Conservation (phyloP, 129 eudicot genomes). For the Tanacetum coccineum region DNA sequence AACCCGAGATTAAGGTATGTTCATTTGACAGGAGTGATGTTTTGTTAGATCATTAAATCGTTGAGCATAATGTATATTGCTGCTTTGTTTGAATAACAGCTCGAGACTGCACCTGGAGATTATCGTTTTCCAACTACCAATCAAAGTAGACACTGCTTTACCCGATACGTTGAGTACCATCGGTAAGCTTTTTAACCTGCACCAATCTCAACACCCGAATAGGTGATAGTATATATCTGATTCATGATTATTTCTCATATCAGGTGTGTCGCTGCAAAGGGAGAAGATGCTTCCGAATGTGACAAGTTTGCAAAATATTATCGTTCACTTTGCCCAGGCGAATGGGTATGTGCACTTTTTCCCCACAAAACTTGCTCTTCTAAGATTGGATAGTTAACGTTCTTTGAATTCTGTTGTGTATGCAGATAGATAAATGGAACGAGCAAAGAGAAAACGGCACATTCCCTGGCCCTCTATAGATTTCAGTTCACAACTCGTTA, state of each 20-base stretch:
- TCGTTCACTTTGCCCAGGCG: slow-evolving; percentile 96
- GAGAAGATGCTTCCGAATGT: slow-evolving; percentile 90
- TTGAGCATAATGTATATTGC: neutral
- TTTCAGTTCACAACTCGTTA: neutral
- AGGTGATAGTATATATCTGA: too few relatives aligned
- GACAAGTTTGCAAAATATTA: slow-evolving; percentile 93
- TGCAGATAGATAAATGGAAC: slow-evolving; percentile 87
- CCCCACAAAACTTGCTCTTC: neutral
- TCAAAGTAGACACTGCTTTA: slow-evolving; percentile 94
- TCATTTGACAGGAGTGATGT: slow-evolving; percentile 9
- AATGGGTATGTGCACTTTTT: slow-evolving; percentile 67
- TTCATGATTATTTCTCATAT: neutral
- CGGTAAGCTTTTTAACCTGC: slow-evolving; percentile 31
- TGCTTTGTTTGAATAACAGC: slow-evolving; percentile 36
- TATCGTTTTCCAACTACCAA: slow-evolving; percentile 95
- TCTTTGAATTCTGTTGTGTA: neutral
- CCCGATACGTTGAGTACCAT: slow-evolving; percentile 92
- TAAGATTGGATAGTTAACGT: neutral
- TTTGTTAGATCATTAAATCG: neutral
- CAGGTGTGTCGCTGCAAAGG: slow-evolving; percentile 94
- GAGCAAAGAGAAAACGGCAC: slow-evolving; percentile 93
- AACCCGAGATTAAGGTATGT: slow-evolving; percentile 74
- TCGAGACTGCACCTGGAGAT: slow-evolving; percentile 98
- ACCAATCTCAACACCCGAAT: neutral
- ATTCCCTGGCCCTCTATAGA: slow-evolving; percentile 82